These are phyloP conservation scores for Peniophora sp. DNA, from an alignment of 1,284 basidiomycete genomes.

Conservation along the genomic window DNA sequence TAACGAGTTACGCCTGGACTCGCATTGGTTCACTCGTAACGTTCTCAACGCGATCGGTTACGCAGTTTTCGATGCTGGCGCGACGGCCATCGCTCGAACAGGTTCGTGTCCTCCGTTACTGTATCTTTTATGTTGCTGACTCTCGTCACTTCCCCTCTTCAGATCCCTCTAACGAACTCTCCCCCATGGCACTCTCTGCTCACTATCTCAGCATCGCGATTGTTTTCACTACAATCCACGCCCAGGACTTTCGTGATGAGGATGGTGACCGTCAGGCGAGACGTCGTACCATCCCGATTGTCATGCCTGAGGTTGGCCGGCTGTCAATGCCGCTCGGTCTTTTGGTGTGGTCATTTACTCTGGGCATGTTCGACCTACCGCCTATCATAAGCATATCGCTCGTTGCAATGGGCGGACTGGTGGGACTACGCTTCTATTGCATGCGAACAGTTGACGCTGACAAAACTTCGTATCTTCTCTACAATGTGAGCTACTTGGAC, in stretches of 20 bases:
- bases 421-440: slow-evolving; percentile 14
- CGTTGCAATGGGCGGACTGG: slow-evolving; percentile 7
- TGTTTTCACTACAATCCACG: slow-evolving; percentile 17
- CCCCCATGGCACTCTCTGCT: neutral
- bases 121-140: neutral
- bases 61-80: slow-evolving; percentile 27
- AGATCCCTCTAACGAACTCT: neutral
- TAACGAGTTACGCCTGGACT: slow-evolving; percentile 25
- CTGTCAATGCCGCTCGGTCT: slow-evolving; percentile 11
- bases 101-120: slow-evolving; percentile 2
- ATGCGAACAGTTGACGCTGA: slow-evolving; percentile 9
- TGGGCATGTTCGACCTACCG: slow-evolving; percentile 11
- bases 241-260: slow-evolving; percentile 20
- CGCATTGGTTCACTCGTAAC: slow-evolving; percentile 29
- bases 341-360: slow-evolving; percentile 10
- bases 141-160: neutral
- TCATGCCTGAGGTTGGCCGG: slow-evolving; percentile 13
- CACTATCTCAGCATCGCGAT: slow-evolving; percentile 7
- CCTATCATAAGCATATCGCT: slow-evolving; percentile 6
- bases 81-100: slow-evolving; percentile 28
- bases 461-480: slow-evolving; percentile 11
- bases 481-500: slow-evolving; percentile 10
- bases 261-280: slow-evolving; percentile 16
- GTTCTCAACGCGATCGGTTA: slow-evolving; percentile 29
- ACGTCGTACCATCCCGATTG: slow-evolving; percentile 18